Evolutionary conservation across 805 yeast species (phyloP), one percentile per base, ranked within the genome.

Genomic region (Yarrowia hollandica): DNA sequence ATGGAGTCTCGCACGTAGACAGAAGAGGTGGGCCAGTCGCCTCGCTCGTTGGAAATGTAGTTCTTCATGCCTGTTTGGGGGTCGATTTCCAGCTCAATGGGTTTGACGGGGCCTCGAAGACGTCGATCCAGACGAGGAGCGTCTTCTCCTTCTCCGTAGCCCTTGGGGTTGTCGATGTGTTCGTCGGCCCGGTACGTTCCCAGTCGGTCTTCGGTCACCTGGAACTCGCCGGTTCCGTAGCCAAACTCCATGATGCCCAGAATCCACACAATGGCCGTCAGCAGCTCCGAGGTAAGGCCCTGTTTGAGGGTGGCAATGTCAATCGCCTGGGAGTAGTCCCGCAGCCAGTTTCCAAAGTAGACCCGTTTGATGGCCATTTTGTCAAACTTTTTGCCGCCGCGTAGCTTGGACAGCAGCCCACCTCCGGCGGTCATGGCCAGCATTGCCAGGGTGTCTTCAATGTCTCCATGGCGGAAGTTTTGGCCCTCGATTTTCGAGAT

Each of bases 381-480:
- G 41, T 64, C 62, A 35, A 65, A 64, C 57, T 65, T 65, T 41
- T 64, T 65, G 15, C 66, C 62, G 18, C 65, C 67, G 3, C 38
- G 55, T 12, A 65, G 41, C 44, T 35, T 59, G 19, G 61, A 48
- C n/a, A 65, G 28, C 7, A 62, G 26, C 9, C 62, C 57, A 1
- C 62, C 63, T 11, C 65, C 37, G 16, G 62, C 60, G 5, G 60
- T 58, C 61, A 65, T 63, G 39, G 61, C 64, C 18, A 65, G 16
- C n/a, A 37, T 33, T 4, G 65, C 65, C 31, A 65, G 58, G n/a
- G 65, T 61, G 52, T 65, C 64, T 42, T 65, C 67, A 25, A 65
- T 65, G 26, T 64, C 68, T 37, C 68, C 68, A 57, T 64, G 67
- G 8, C 67, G 54, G 56, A 65, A 64, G 52, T 64, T 65, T n/a